Evolutionary conservation across 768 basidiomycete species (phyloP).

Genomic region (Tylopilus sp.): DNA sequence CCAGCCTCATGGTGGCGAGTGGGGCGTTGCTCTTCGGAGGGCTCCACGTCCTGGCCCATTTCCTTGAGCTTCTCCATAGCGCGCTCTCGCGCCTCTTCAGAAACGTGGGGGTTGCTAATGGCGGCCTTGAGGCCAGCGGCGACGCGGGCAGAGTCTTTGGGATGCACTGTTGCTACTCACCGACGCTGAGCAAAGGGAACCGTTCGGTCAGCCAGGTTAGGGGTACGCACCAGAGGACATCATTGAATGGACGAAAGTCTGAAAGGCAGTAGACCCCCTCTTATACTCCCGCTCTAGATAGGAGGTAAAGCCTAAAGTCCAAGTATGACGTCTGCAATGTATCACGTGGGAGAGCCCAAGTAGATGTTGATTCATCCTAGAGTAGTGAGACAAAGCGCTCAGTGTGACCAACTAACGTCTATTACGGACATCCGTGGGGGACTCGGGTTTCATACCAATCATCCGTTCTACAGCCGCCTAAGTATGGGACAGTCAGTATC

Average conservation of each 20-base stretch:
- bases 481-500: slow-evolving; percentile 3
- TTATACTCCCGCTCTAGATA: slow-evolving; percentile 4
- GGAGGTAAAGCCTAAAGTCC: slow-evolving; percentile 6
- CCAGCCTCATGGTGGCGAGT: not conserved
- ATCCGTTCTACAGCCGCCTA: slow-evolving; percentile 57
- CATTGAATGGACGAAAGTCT: not conserved
- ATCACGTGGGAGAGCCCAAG: slow-evolving; percentile 10
- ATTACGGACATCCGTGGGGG: slow-evolving; percentile 26
- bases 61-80: slow-evolving; percentile 45
- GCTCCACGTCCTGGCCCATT: slow-evolving; percentile 29
- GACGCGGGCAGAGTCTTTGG: slow-evolving; percentile 45
- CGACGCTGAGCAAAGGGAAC: not conserved
- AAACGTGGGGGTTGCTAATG: slow-evolving; percentile 55
- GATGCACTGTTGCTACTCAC: slow-evolving; percentile 23
- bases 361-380: slow-evolving; percentile 4
- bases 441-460: slow-evolving; percentile 47
- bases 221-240: slow-evolving; percentile 13
- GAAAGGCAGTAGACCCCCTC: not conserved
- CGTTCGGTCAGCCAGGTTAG: fast-evolving
- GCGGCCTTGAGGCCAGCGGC: slow-evolving; percentile 58
- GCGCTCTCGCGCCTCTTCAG: slow-evolving; percentile 48
- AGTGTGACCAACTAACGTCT: slow-evolving; percentile 20
- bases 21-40: not conserved
- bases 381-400: not conserved
- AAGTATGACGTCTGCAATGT: slow-evolving; percentile 17